These are phyloP conservation scores for Teratosphaeria destructans DNA, from an alignment of 2,329 filamentous ascomycete species.

Conservation along the genomic window DNA sequence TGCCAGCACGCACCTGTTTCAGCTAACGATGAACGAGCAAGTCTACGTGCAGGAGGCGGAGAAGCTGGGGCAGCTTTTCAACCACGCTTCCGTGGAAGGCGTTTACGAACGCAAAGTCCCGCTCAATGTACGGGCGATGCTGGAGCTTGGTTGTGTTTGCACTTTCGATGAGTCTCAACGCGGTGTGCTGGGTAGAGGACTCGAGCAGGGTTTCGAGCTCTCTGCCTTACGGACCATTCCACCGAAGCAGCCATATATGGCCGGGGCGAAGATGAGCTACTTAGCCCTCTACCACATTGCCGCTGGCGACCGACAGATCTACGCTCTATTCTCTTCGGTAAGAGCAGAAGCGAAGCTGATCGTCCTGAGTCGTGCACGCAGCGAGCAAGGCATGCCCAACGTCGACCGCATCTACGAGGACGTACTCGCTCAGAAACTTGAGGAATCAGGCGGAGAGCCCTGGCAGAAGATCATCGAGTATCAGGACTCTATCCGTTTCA, in stretches of 20 bases:
- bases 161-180: conserved; percentile 86
- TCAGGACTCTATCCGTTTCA: conserved; percentile 76
- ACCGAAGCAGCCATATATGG: conserved; percentile 63
- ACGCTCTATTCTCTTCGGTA: conserved; percentile 80
- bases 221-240: conserved; percentile 59
- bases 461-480: conserved; percentile 80
- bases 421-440: conserved; percentile 53
- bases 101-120: conserved; percentile 94
- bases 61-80: conserved; percentile 73
- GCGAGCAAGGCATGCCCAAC: conserved; percentile 80
- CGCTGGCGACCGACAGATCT: conserved; percentile 83
- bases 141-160: conserved; percentile 82
- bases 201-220: conserved; percentile 90
- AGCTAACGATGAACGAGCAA: conserved; percentile 80
- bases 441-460: conserved; percentile 57
- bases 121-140: conserved; percentile 71
- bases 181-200: conserved; percentile 80
- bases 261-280: conserved; percentile 61
- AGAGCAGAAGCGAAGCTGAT: conserved; percentile 73
- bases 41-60: conserved; percentile 75
- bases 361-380: conserved; percentile 72
- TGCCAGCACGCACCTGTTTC: conserved; percentile 87
- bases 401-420: conserved; percentile 81
- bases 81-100: conserved; percentile 88
- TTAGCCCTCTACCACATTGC: conserved; percentile 89